Evolutionary conservation across 805 yeast genomes (phyloP), one percentile per base, ranked within the genome.

Genomic region (Monosporozyma aerobia): DNA sequence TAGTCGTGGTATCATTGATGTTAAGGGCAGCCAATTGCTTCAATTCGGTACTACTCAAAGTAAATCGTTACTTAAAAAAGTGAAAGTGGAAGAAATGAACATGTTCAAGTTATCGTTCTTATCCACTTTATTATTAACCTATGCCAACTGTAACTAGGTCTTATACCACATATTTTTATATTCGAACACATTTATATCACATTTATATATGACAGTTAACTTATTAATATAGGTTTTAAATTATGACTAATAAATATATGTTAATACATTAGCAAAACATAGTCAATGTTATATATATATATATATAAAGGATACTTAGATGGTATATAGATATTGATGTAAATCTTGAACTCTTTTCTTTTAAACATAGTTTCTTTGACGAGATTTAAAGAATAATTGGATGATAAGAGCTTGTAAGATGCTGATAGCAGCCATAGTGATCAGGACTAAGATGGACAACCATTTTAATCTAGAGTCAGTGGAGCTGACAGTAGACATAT

Each of bases 401-500:
- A 88, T 95, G 56, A 86, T 75, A n/a, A 85, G 71, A 51, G 90
- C 89, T 70, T 88, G 95, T 59, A 80, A 75, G 48, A 77, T 75
- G 52, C 92, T 88, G 77, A 88, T 80, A 56, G 83, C 85, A 49
- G 85, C 87, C 79, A 85, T 85, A 60, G 85, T 74, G 44, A 80
- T 66, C 57, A 87, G 85, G 65, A 85, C 90, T 54, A 81, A 70
- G 51, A 87, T 71, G 47, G 90, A 82, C 63, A 87, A 79, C 79
- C 84, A 87, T 65, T 85, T 83, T 54, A 88, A 78, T 65, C 95
- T 81, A 19, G 83, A 73, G 63, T 84, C 87, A 33, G 96, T 88
- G 49, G 88, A 80, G 68, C 77, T 76, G 57, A 88, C 96, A 44
- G 96, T 88, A 49, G 92, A 86, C 79, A 90, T 94, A 73, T 94